These are phyloP conservation scores for Tinospora cordifolia DNA, from an alignment of 164 flowering plant species.

Conservation along the genomic window DNA sequence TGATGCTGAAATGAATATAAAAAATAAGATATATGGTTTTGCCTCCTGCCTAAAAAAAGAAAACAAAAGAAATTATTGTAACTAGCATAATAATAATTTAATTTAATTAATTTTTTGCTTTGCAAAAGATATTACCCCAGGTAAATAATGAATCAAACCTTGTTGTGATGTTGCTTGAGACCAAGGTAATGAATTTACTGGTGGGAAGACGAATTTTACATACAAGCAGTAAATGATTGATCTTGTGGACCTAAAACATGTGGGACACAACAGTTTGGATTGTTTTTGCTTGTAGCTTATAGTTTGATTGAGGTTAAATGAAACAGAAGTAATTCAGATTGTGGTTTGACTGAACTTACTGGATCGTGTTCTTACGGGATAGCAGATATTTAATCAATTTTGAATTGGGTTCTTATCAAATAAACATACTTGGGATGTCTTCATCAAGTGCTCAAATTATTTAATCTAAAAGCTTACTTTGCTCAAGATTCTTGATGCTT, in stretches of 20 bases:
- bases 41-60: too few relatives aligned
- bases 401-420: background rate
- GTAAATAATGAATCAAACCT: background rate
- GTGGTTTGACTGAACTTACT: background rate
- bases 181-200: background rate
- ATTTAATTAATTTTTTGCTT: too few relatives aligned
- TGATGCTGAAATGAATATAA: background rate
- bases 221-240: background rate
- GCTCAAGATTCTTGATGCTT: background rate
- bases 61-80: too few relatives aligned
- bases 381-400: background rate
- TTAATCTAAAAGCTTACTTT: background rate
- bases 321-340: background rate
- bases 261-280: background rate
- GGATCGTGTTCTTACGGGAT: background rate
- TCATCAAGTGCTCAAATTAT: background rate
- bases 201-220: background rate
- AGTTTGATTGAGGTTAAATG: background rate
- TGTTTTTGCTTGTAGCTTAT: background rate
- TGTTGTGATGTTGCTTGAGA: background rate
- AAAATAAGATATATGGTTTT: background rate
- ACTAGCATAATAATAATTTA: too few relatives aligned
- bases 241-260: background rate
- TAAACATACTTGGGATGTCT: background rate
- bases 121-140: background rate